Evolutionary conservation across 1,284 basidiomycete genomes (phyloP).

Genomic region (Agaricales sp.): DNA sequence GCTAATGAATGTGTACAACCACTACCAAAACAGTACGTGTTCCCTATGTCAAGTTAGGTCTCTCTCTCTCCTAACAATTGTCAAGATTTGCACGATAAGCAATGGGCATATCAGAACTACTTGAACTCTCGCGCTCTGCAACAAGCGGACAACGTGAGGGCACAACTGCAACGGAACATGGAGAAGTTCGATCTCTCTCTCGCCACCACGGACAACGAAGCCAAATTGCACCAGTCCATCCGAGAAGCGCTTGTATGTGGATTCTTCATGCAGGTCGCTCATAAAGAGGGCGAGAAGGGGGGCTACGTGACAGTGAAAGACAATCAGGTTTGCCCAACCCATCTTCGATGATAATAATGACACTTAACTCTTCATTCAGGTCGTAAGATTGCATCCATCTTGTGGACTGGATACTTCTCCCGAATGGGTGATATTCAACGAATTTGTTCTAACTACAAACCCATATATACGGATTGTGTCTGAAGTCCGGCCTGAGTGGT

Average conservation of each 20-base stretch:
- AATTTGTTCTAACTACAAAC: constrained; percentile 89
- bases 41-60: background rate
- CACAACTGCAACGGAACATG: constrained; percentile 88
- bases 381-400: constrained; percentile 89
- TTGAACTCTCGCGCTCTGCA: constrained; percentile 76
- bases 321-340: constrained; percentile 53
- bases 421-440: constrained; percentile 97
- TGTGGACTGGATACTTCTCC: constrained; percentile 90
- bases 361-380: constrained; percentile 27
- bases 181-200: constrained; percentile 84
- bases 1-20: constrained; percentile 92
- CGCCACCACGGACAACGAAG: constrained; percentile 71
- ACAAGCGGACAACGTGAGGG: constrained; percentile 94
- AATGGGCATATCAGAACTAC: constrained; percentile 94
- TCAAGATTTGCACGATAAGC: constrained; percentile 63
- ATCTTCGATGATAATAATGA: background rate
- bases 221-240: constrained; percentile 73
- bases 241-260: constrained; percentile 84
- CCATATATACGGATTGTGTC: constrained; percentile 90
- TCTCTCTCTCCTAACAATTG: too few species aligned
- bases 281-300: constrained; percentile 89
- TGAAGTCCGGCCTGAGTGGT: constrained; percentile 88
- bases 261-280: constrained; percentile 98
- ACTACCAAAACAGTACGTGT: constrained; percentile 67
- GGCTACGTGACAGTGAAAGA: constrained; percentile 89